Conservation (phyloP, 2,329 filamentous ascomycete genomes). For the Pseudocercospora fijiensis region DNA sequence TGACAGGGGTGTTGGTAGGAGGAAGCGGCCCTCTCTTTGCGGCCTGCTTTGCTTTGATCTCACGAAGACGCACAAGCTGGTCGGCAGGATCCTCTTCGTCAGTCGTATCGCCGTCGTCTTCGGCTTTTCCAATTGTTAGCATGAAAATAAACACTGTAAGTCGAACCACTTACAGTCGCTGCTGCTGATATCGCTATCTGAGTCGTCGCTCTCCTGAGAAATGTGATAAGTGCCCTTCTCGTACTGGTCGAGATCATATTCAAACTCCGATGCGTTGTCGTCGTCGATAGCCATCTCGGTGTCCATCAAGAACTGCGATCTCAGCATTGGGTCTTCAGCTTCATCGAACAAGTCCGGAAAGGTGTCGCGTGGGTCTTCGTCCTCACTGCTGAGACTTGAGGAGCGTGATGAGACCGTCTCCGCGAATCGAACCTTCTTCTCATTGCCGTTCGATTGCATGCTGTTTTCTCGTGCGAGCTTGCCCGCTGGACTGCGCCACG, state of each 20-base stretch:
- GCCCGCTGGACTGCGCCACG: slow-evolving; percentile 29
- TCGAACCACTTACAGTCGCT: slow-evolving; percentile 1
- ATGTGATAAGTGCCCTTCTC: slow-evolving; percentile 33
- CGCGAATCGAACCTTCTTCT: slow-evolving; percentile 40
- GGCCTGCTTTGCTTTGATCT: slow-evolving; percentile 20
- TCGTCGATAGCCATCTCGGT: slow-evolving; percentile 32
- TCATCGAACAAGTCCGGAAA: slow-evolving; percentile 40
- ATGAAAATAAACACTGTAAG: not conserved
- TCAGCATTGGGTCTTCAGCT: slow-evolving; percentile 22
- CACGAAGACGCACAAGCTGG: slow-evolving; percentile 25
- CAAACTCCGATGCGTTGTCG: slow-evolving; percentile 34
- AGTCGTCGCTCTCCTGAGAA: slow-evolving; percentile 35
- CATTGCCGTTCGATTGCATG: slow-evolving; percentile 27
- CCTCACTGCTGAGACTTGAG: slow-evolving; percentile 36
- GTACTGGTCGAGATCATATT: slow-evolving; percentile 36
- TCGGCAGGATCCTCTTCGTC: slow-evolving; percentile 38
- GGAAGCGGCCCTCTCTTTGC: slow-evolving; percentile 7
- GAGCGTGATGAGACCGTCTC: slow-evolving; percentile 35
- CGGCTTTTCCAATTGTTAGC: slow-evolving; percentile 36
- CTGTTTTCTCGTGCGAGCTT: slow-evolving; percentile 24
- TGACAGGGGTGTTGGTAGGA: slow-evolving; percentile 20
- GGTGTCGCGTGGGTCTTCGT: slow-evolving; percentile 34
- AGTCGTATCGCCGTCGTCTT: slow-evolving; percentile 40
- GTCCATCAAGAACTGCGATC: slow-evolving; percentile 22
- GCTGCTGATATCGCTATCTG: slow-evolving; percentile 31